Evolutionary conservation across 306 rosid genomes (phyloP), one percentile per base, ranked within the genome.

Genomic region (Casuarina equisetifolia): DNA sequence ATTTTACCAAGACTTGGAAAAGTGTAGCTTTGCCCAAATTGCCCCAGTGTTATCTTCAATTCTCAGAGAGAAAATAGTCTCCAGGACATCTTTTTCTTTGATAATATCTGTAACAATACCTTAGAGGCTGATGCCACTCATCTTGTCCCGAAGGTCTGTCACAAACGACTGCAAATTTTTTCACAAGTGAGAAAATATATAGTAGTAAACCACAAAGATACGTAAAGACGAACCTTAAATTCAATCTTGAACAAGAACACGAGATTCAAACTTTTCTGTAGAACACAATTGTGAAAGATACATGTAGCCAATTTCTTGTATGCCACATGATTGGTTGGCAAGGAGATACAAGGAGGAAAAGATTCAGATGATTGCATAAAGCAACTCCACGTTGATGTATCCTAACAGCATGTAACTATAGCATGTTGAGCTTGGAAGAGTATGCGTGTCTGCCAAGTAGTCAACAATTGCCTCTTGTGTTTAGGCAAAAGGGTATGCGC

Each of bases 121-220:
- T 53, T 89, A 92, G 69, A 94, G 90, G 83, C 95, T 88, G 86
- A 92, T 80, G 79, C 95, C 80, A 16, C 91, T 91, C 97, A 91
- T 92, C 88, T 92, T 91, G 85, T 95, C 87, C 54, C 72, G 96
- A 85, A 95, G 92, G 85, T 91, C 93, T 20, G 82, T 79, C 77
- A 89, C 88, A 70, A 82, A 89, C 50, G 90, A 83, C 97, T 92
- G 97, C 95, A 90, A 82, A 81, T 81, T 89, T 88, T 86, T 74
- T 76, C 80, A 86, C 73, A 76, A 54, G 83, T 67, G 80, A 82
- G 64, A 52, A 25, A 79, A 76, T 62, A 81, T 88, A 25, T 74
- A 89, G 57, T 72, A 44, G 66, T 11, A 74, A 57, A 77, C 61
- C 69, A 49, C 40, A 76, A 57, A 40, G 74, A 72, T 58, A 62